Evolutionary conservation across 129 eudicot genomes (phyloP).

Genomic region (Rutidosis leptorrhynchoides): DNA sequence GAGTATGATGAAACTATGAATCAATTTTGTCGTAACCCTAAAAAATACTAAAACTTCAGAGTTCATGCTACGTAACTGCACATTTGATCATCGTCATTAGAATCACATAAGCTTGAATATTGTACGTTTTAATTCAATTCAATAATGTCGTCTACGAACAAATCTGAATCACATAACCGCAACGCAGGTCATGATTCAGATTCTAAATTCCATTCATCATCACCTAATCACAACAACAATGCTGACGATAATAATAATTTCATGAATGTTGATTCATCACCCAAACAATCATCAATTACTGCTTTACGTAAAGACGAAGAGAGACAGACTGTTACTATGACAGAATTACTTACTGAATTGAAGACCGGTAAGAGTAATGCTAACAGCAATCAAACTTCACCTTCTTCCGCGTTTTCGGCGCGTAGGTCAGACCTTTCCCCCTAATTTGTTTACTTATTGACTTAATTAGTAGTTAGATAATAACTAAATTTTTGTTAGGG

Average conservation of each 20-base stretch:
- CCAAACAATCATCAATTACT: slow-evolving; percentile 24
- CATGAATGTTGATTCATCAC: slow-evolving; percentile 18
- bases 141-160: slow-evolving; percentile 36
- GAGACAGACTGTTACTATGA: slow-evolving; percentile 60
- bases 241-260: slow-evolving; percentile 15
- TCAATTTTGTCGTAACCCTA: no score
- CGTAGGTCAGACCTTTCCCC: slow-evolving; percentile 40
- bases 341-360: slow-evolving; percentile 69
- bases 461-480: not conserved
- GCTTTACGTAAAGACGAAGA: slow-evolving; percentile 43
- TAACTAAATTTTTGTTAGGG: not conserved
- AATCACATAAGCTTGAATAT: not conserved
- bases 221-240: slow-evolving; percentile 26
- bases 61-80: slow-evolving; percentile 28
- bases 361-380: slow-evolving; percentile 36
- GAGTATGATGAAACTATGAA: no score
- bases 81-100: not conserved
- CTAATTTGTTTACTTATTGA: not conserved
- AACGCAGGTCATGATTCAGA: slow-evolving; percentile 24
- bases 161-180: slow-evolving; percentile 32
- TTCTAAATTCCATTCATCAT: slow-evolving; percentile 28
- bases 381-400: slow-evolving; percentile 27
- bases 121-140: slow-evolving; percentile 8
- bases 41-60: not conserved
- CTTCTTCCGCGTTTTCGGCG: slow-evolving; percentile 33